Conservation (phyloP, 2,329 filamentous ascomycete genomes). For the Xylariaceae sp. region DNA sequence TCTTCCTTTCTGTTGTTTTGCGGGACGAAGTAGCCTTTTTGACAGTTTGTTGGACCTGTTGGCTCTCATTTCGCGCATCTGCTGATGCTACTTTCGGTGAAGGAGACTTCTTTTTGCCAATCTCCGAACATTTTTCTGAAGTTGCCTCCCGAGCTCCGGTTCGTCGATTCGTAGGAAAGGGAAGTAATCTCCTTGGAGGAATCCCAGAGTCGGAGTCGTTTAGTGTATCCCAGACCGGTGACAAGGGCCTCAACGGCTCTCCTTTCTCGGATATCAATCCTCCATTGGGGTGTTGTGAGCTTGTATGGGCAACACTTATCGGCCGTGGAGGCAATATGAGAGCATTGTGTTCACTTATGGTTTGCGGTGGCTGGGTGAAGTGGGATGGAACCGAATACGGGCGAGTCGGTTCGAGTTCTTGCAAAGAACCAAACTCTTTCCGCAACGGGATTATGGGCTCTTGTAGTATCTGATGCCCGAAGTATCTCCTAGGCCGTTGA, state of each 20-base stretch:
- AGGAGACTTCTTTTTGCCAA: not conserved
- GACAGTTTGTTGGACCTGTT: not conserved
- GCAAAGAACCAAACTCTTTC: not conserved
- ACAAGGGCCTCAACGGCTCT: not conserved
- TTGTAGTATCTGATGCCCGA: not conserved
- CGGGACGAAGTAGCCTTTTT: not conserved
- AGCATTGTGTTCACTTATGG: not conserved
- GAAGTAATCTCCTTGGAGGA: conserved; percentile 11
- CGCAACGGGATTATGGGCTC: conserved; percentile 12
- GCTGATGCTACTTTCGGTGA: not conserved
- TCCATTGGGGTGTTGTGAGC: not conserved
- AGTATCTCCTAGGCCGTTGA: not conserved
- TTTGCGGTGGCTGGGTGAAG: not conserved
- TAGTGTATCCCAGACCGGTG: not conserved
- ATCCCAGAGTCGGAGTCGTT: not conserved
- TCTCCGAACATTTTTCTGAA: not conserved
- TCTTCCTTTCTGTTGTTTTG: not conserved
- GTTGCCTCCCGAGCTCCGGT: not conserved
- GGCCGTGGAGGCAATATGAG: conserved; percentile 3
- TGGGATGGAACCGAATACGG: conserved; percentile 12
- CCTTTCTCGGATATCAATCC: not conserved
- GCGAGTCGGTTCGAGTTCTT: not conserved
- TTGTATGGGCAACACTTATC: conserved; percentile 5
- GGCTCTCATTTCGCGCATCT: not conserved
- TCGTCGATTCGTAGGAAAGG: conserved; percentile 1